A percentile compares a stretch with the other conserved stretches of the same genome.
Conservation (phyloP, 208 protist species). For the Tritrichomonas foetus region DNA sequence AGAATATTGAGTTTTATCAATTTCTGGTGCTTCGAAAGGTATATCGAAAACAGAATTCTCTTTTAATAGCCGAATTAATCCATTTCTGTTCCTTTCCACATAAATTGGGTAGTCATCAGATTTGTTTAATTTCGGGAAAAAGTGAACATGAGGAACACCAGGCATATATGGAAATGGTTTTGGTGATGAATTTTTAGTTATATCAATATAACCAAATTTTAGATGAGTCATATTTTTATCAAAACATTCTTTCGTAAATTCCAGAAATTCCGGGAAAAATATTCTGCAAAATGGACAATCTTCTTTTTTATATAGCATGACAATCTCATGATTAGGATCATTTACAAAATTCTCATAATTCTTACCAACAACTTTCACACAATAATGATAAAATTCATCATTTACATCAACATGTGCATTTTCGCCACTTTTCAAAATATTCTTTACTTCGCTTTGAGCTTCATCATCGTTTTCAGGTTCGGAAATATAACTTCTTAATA, state of each 20-base stretch:
- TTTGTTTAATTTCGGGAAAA: not conserved
- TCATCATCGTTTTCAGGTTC: not conserved
- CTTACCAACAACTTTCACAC: not conserved
- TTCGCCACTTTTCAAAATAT: not conserved
- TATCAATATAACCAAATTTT: slow-evolving; percentile 24
- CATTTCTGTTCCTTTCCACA: not conserved
- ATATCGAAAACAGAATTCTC: not conserved
- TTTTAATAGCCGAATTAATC: slow-evolving; percentile 1
- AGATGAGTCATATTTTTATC: not conserved
- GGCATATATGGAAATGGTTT: not conserved
- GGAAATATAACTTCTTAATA: not conserved
- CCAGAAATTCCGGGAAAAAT: not conserved
- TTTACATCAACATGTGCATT: not conserved
- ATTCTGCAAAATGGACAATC: not conserved
- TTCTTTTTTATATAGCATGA: not conserved
- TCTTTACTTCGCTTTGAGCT: not conserved
- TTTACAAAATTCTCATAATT: not conserved
- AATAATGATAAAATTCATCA: not conserved
- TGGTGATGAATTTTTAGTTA: not conserved
- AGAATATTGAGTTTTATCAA: not conserved
- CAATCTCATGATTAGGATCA: not conserved
- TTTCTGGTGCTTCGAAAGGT: not conserved
- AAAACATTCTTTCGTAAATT: not conserved
- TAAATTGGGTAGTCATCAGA: not conserved
- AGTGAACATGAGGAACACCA: not conserved